Conservation (phyloP, 1,284 basidiomycete species). For the Marasmius tenuissimus region DNA sequence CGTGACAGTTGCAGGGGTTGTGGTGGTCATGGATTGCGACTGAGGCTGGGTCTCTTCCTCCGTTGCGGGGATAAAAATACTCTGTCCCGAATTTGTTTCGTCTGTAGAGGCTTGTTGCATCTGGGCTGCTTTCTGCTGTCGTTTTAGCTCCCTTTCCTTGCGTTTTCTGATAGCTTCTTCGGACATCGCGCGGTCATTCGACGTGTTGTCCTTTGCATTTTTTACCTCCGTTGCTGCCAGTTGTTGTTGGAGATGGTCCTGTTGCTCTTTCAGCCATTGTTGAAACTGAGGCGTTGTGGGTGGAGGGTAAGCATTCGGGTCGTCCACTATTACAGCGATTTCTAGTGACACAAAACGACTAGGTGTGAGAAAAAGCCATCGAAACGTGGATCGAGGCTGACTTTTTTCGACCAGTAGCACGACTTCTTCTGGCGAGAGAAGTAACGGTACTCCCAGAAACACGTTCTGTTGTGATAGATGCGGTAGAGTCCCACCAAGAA, state of each 20-base stretch:
- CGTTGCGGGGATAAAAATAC: slow-evolving; percentile 11
- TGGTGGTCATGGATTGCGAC: slow-evolving; percentile 13
- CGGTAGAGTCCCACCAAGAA: slow-evolving; percentile 89
- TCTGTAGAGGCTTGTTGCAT: slow-evolving; percentile 19
- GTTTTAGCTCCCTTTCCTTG: slow-evolving; percentile 64
- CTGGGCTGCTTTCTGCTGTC: slow-evolving; percentile 37
- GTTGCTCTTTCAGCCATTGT: slow-evolving; percentile 54
- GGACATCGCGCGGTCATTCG: slow-evolving; percentile 46
- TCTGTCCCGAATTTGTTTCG: slow-evolving; percentile 11
- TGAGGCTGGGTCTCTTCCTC: slow-evolving; percentile 11
- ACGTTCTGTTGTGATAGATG: slow-evolving; percentile 96
- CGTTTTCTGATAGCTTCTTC: slow-evolving; percentile 70
- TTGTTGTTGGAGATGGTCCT: slow-evolving; percentile 46
- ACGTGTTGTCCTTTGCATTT: slow-evolving; percentile 35
- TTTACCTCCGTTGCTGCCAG: slow-evolving; percentile 39
- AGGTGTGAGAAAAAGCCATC: not conserved
- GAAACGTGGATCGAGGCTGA: slow-evolving; percentile 31
- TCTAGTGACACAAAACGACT: slow-evolving; percentile 42
- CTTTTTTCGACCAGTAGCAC: slow-evolving; percentile 83
- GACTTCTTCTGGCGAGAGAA: slow-evolving; percentile 91
- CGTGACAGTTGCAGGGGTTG: slow-evolving; percentile 48
- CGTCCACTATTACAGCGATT: slow-evolving; percentile 77
- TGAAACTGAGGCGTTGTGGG: slow-evolving; percentile 55
- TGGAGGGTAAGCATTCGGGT: slow-evolving; percentile 59
- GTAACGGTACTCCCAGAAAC: slow-evolving; percentile 88